A percentile compares a stretch with the other conserved stretches of the same genome.
phyloP scores from a whole-genome alignment of 2,329 filamentous ascomycete species.

The Arthrobotrys musiformis region DNA sequence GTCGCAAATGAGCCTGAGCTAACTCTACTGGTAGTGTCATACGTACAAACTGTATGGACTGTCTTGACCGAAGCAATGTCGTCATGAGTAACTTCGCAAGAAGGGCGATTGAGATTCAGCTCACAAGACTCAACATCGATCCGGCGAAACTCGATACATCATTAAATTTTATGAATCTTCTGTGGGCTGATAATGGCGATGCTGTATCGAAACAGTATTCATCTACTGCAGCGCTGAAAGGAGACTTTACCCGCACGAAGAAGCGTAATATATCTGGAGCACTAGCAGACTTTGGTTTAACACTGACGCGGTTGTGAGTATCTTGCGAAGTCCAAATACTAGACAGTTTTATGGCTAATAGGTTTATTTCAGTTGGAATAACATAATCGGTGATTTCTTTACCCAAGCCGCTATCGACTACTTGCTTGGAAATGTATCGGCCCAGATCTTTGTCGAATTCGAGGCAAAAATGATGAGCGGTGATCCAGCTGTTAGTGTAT shows the following conservation, averaged over 20 bases:
- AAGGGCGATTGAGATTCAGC: slow-evolving; percentile 80
- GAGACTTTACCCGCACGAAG: slow-evolving; percentile 90
- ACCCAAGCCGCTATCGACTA: slow-evolving; percentile 95
- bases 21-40: slow-evolving; percentile 66
- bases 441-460: slow-evolving; percentile 90
- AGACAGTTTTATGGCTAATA: neutral
- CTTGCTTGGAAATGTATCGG: slow-evolving; percentile 85
- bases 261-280: slow-evolving; percentile 92
- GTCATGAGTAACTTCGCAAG: slow-evolving; percentile 91
- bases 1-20: slow-evolving; percentile 68
- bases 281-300: slow-evolving; percentile 88
- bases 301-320: slow-evolving; percentile 74
- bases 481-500: slow-evolving; percentile 88
- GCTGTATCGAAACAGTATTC: slow-evolving; percentile 96
- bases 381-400: slow-evolving; percentile 98
- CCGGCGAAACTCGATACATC: slow-evolving; percentile 82
- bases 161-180: slow-evolving; percentile 85
- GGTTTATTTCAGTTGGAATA: slow-evolving; percentile 71
- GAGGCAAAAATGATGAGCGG: slow-evolving; percentile 91
- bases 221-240: slow-evolving; percentile 93
- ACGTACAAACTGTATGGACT: slow-evolving; percentile 99
- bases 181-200: slow-evolving; percentile 98
- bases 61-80: slow-evolving; percentile 93
- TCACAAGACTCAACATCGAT: slow-evolving; percentile 79
- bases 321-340: slow-evolving; percentile 62